Base-by-base conservation (phyloP, 768 basidiomycete species). In the Phallus indusiatus region DNA sequence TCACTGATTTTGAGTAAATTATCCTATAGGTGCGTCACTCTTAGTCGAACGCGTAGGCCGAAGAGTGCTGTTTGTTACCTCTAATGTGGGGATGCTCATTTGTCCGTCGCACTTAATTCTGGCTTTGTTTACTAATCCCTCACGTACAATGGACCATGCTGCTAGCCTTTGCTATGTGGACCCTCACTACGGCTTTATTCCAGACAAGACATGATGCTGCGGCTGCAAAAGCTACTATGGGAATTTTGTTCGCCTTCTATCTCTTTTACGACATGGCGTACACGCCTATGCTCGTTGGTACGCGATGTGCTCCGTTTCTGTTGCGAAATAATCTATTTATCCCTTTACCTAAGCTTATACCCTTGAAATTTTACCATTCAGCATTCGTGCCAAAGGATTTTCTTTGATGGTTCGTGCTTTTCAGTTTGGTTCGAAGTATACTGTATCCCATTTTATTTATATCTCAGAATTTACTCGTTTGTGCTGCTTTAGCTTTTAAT, bases 361-460 rank as follows among this genome's bases (percentile, higher is more conserved):
- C 6, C 73, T 92, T 59, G 92, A 94, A 68, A 91, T 94, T 63
- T 70, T 93, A 3, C 90, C 90, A 0, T 90, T 82, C 71, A 77
- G 75, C 60, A 83, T 92, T 60, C 83, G 91, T 54, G 90, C 90
- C 10, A 88, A 84, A 65, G 89, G 89, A 0, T 85, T 88, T 61
- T 83, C 87, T 7, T 67, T 88, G 36, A 88, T 90, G 84, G 84
- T 83, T 60, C 16, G 75, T 67, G 20, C 17, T 7, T 18, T 17
- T 8, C 3, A 47, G 47, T 52, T 24, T 59, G 65, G 59, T 35
- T 34, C 18, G 59, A 61, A 5, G 55, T 64, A 18, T 22, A 33
- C 34, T 12, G 17, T 20, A 8, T 28, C 3, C 28, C 67, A 70
- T 50, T 69, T 71, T 17, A 48, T 42, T 42, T 42, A n/a, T n/a